Base-by-base conservation (phyloP, 768 basidiomycete genomes). In the Lepiota subincarnata region DNA sequence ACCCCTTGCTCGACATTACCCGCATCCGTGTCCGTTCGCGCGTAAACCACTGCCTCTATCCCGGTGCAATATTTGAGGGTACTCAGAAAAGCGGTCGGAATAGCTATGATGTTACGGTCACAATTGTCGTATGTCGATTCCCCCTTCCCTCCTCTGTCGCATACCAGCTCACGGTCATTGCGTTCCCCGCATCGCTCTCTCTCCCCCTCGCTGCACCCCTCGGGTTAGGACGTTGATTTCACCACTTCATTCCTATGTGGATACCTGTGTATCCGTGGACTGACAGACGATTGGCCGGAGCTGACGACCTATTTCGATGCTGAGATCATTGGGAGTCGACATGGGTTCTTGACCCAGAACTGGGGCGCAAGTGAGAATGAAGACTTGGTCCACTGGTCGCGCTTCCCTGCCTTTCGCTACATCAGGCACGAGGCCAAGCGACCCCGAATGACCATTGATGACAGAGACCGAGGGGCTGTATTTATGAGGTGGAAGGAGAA, bases 401-500 rank as follows among this genome's bases (percentile, higher is more conserved):
- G 94, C 40, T 98, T 98, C 73, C 92, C 92, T 36, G 86, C 92
- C 19, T 93, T 95, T 70, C 81, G 87, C 38, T 81, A 89, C 61
- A 81, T 94, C 58, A 85, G 84, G 66, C 76, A 80, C 55, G 90
- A 95, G 63, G 78, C 94, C 57, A 81, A 85, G 65, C 76, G 81
- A 64, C 92, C 92, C 0, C 79, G 84, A 57, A 63, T 91, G 68
- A 91, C 89, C 38, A 85, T 96, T 63, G 71, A 81, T 42, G 87
- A 89, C 62, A 76, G 86, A 38, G 85, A 88, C 62, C 80, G 87
- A 45, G 86, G 87, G 1, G 87, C 87, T 20, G 83, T 94, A 26
- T 98, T 98, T 67, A 92, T 98, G 87, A 78, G 96, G 56, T 95
- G 93, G 89, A 98, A 98, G 71, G 96, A 98, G 71, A 78, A 86